Percentiles rank a stretch among this genome's conserved stretches.
Conservation (phyloP, 2,329 filamentous ascomycete species). For the Microsporum audouinii region DNA sequence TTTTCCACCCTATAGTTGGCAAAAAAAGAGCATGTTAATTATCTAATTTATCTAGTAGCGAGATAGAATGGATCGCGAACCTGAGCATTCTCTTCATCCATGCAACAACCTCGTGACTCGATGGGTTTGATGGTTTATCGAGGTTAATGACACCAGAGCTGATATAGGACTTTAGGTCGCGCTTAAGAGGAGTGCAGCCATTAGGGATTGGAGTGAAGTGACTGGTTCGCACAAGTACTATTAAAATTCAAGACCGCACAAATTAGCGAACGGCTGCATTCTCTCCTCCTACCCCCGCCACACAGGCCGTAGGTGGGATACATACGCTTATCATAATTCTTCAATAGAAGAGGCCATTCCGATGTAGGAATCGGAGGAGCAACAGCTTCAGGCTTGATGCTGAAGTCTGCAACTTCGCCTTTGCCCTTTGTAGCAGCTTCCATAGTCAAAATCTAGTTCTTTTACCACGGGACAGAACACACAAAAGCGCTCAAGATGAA, state of each 20-base stretch:
- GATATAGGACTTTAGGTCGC: slow-evolving; percentile 94
- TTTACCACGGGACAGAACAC: not conserved
- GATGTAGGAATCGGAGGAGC: slow-evolving; percentile 72
- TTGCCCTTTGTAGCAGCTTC: slow-evolving; percentile 41
- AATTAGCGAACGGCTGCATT: not conserved
- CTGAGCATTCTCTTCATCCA: slow-evolving; percentile 97
- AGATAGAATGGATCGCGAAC: slow-evolving; percentile 35
- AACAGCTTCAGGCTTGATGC: slow-evolving; percentile 82
- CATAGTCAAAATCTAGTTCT: slow-evolving; percentile 15
- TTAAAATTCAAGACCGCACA: slow-evolving; percentile 1
- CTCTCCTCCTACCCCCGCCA: not conserved
- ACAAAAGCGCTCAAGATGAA: not conserved
- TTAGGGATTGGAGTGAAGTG: slow-evolving; percentile 96
- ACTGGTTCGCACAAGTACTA: slow-evolving; percentile 82
- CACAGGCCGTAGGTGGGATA: slow-evolving; percentile 16
- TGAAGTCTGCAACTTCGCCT: slow-evolving; percentile 56
- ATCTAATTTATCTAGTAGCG: not conserved
- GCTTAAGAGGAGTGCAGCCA: slow-evolving; percentile 80
- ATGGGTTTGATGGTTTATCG: slow-evolving; percentile 94
- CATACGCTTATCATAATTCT: slow-evolving; percentile 89
- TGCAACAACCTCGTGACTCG: slow-evolving; percentile 95
- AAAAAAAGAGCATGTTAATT: not conserved
- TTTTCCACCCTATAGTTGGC: slow-evolving; percentile 60
- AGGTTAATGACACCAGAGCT: slow-evolving; percentile 97
- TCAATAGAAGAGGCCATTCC: slow-evolving; percentile 84